A percentile compares a stretch with the other conserved stretches of the same genome.
phyloP scores from a whole-genome alignment of 495 filamentous ascomycete genomes.

The Talaromyces borbonicus region DNA sequence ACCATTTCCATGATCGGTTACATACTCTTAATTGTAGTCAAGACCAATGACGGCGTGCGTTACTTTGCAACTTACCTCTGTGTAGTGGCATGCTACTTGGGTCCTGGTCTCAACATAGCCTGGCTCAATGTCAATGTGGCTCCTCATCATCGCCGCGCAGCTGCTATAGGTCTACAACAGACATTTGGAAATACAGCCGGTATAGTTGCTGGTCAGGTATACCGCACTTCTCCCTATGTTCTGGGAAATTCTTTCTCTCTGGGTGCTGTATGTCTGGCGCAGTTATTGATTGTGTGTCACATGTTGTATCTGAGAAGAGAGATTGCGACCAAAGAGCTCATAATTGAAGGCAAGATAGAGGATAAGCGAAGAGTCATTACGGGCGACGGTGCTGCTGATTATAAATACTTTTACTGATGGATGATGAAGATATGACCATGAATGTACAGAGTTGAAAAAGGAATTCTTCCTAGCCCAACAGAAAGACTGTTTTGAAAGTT shows the following conservation, averaged over 20 bases:
- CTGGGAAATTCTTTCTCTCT: slow-evolving; percentile 40
- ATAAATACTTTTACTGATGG: slow-evolving; percentile 36
- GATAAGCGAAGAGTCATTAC: slow-evolving; percentile 34
- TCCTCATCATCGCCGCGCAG: slow-evolving; percentile 45
- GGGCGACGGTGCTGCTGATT: slow-evolving; percentile 39
- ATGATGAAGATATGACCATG: not conserved
- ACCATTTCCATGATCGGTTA: slow-evolving; percentile 43
- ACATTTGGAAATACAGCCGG: slow-evolving; percentile 50
- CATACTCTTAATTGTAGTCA: slow-evolving; percentile 35
- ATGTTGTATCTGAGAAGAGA: slow-evolving; percentile 32
- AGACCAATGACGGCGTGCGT: slow-evolving; percentile 28
- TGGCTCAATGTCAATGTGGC: slow-evolving; percentile 51
- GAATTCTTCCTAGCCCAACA: too few species aligned
- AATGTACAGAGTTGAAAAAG: too few species aligned
- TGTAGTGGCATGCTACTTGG: slow-evolving; percentile 39
- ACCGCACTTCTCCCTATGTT: slow-evolving; percentile 39
- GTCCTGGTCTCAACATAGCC: slow-evolving; percentile 41
- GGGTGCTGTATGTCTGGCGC: slow-evolving; percentile 30
- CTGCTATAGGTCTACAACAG: slow-evolving; percentile 46
- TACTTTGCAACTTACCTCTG: slow-evolving; percentile 49
- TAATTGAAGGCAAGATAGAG: slow-evolving; percentile 27
- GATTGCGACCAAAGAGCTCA: slow-evolving; percentile 32
- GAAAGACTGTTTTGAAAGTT: too few species aligned
- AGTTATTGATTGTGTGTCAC: slow-evolving; percentile 24
- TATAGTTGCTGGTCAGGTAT: slow-evolving; percentile 44